Evolutionary conservation across 257 asterid species (phyloP), one percentile per base, ranked within the genome.

Genomic region (Apocynum venetum): DNA sequence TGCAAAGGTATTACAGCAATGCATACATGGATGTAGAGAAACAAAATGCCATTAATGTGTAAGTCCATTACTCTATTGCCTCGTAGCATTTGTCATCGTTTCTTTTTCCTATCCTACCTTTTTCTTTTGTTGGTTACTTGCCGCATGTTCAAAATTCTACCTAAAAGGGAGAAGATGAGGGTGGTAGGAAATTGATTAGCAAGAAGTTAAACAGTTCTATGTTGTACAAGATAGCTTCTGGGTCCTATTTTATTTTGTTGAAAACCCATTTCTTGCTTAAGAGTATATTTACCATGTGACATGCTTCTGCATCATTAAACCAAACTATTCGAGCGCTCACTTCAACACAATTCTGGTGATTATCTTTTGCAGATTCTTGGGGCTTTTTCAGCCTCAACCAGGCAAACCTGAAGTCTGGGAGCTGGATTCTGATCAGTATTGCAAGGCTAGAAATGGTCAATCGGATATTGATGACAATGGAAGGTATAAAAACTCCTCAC

Each of bases 1-100:
- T 96, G 48, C 99, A 96, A 81, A 87, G 98, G 76, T 96, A 96
- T 85, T 91, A 90, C 89, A 96, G 90, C 86, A 96, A 96, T 65
- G 97, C 98, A 11, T 96, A 96, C 92, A 83, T 91, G 96, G 99
- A 96, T 65, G 87, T 88, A 10, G 96, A 96, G 85, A 93, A 96
- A 79, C 99, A 96, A 83, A 91, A 91, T 84, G 97, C 98, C 77
- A 96, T 96, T 84, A 91, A 96, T 76, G 86, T 96, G 99, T 96
- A 81, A 88, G 98, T 89, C 79, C 48, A 76, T 76, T 59, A 43
- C 77, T n/a, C 4, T 47, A 8, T 35, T 19, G 4, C 46, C 11
- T 40, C 51, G 20, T 9, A 13, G 12, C 35, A 68, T 10, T 68
- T 20, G 7, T 19, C 12, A 15, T 31, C 44, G 11, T 71, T 31